Conservation (phyloP, 306 rosid species). For the Quillaja saponaria region DNA sequence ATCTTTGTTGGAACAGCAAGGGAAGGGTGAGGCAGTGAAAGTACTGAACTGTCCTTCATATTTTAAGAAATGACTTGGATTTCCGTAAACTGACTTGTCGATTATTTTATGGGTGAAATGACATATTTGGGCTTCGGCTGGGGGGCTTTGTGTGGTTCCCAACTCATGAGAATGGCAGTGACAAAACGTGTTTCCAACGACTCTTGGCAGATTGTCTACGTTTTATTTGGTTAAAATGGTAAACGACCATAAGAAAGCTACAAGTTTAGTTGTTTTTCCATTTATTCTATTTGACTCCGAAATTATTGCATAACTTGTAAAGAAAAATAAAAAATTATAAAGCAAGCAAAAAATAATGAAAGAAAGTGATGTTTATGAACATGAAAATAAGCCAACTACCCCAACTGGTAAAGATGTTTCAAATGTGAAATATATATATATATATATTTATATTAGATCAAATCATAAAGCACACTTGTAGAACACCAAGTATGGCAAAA, state of each 20-base stretch:
- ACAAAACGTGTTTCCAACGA: constrained; percentile 2
- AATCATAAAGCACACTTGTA: too few species aligned
- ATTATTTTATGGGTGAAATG: constrained; percentile 6
- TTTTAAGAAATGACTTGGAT: constrained; percentile 19
- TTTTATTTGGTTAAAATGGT: constrained; percentile 19
- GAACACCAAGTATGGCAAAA: too few species aligned
- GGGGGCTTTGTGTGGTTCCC: constrained; percentile 11
- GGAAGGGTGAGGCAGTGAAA: not conserved
- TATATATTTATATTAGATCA: too few species aligned
- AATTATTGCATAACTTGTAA: too few species aligned
- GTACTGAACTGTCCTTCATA: constrained; percentile 19
- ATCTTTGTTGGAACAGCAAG: constrained; percentile 33
- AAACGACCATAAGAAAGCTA: too few species aligned
- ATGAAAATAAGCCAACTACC: not conserved
- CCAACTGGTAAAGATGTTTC: too few species aligned
- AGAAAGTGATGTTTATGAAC: constrained; percentile 19
- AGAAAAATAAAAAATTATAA: too few species aligned
- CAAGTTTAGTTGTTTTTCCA: too few species aligned
- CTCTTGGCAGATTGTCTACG: constrained; percentile 1
- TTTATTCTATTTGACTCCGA: too few species aligned
- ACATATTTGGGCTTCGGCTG: constrained; percentile 23
- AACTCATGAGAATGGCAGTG: not conserved
- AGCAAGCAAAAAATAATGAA: not conserved
- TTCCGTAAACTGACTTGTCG: not conserved
- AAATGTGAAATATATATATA: constrained; percentile 1